phyloP scores from a whole-genome alignment of 257 asterid genomes.

The Mitragyna speciosa region DNA sequence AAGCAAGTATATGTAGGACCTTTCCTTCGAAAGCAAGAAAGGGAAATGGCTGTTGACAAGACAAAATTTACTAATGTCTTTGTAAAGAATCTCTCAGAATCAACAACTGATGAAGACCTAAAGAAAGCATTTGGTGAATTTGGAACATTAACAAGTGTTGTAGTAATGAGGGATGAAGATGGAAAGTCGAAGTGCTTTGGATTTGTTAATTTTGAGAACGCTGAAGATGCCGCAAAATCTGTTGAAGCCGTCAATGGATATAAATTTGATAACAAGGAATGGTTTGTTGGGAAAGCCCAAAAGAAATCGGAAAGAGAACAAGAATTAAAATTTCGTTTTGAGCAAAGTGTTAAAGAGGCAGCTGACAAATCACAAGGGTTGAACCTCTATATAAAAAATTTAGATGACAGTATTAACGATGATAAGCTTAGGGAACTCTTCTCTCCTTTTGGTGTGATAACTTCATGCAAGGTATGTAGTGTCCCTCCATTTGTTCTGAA shows the following conservation, averaged over 20 bases:
- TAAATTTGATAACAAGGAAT: conserved; percentile 67
- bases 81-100: conserved; percentile 78
- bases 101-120: conserved; percentile 70
- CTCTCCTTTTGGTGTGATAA: conserved; percentile 69
- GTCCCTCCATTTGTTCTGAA: not conserved
- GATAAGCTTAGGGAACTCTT: conserved; percentile 84
- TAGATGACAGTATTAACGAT: conserved; percentile 79
- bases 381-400: conserved; percentile 79
- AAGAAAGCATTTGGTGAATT: conserved; percentile 59
- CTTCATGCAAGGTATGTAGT: conserved; percentile 83
- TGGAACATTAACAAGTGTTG: conserved; percentile 68
- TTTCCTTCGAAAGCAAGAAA: conserved; percentile 83
- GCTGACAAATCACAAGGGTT: conserved; percentile 79
- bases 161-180: conserved; percentile 78
- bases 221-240: conserved; percentile 87
- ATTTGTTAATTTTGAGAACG: conserved; percentile 80
- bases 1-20: conserved; percentile 87
- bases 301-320: conserved; percentile 86
- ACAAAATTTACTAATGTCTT: conserved; percentile 73
- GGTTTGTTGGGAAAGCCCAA: conserved; percentile 94
- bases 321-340: conserved; percentile 65
- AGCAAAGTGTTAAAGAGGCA: conserved; percentile 74
- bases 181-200: conserved; percentile 90
- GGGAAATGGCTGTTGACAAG: conserved; percentile 67
- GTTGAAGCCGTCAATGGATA: conserved; percentile 81